Percentiles rank a stretch among this genome's conserved stretches.
Conservation (phyloP, 768 basidiomycete genomes). For the Boletus vermiculosoides region DNA sequence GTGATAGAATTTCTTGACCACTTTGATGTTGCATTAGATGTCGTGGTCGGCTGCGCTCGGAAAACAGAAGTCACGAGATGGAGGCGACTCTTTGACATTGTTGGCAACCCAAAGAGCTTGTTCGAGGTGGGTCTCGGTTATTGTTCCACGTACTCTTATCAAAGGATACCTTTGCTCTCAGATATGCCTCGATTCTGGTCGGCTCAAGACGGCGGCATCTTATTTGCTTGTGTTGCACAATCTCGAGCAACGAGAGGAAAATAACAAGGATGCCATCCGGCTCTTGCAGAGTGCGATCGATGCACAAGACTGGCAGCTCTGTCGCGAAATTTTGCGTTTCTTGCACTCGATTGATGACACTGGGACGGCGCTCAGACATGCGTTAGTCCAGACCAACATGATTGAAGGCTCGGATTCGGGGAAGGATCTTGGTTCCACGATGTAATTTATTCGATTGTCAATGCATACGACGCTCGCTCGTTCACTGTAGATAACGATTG, state of each 20-base stretch:
- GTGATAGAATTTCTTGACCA: constrained; percentile 92
- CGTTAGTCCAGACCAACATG: constrained; percentile 53
- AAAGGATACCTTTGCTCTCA: constrained; percentile 31
- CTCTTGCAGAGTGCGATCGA: constrained; percentile 74
- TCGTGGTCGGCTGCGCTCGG: constrained; percentile 92
- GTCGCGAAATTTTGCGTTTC: constrained; percentile 89
- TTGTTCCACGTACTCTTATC: background rate
- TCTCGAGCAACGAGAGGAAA: constrained; percentile 83
- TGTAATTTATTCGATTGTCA: constrained; percentile 3
- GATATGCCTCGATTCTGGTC: constrained; percentile 70
- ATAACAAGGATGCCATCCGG: constrained; percentile 73
- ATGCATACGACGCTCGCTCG: background rate
- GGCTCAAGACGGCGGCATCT: constrained; percentile 85
- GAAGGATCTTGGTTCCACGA: background rate
- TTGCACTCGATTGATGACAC: constrained; percentile 89
- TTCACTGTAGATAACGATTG: background rate
- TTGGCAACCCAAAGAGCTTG: constrained; percentile 85
- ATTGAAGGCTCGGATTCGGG: constrained; percentile 5
- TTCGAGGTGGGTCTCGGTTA: constrained; percentile 68
- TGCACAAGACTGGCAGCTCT: constrained; percentile 85
- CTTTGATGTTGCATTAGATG: constrained; percentile 87
- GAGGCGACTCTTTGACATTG: constrained; percentile 83
- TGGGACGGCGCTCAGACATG: constrained; percentile 65
- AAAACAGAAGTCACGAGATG: constrained; percentile 95
- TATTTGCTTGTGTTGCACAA: constrained; percentile 94